Evolutionary conservation across 2,329 filamentous ascomycete species (phyloP).

Genomic region (Sordariomycetes sp.): DNA sequence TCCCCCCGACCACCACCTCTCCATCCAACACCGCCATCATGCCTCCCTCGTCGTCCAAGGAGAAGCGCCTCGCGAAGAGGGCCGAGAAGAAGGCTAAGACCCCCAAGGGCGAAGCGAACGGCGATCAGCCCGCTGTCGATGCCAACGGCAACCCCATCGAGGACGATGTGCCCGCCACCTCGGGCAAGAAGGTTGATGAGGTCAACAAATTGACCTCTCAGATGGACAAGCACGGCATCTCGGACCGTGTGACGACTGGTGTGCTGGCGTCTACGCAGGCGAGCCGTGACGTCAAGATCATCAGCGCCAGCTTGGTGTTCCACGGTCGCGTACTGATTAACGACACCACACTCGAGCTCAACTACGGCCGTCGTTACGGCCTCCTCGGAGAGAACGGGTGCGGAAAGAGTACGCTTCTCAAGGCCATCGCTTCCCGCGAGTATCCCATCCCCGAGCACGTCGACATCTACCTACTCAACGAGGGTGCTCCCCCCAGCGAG

Average conservation of each 20-base stretch:
- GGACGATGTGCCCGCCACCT: constrained; percentile 53
- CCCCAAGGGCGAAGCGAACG: constrained; percentile 57
- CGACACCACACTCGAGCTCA: constrained; percentile 86
- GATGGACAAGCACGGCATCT: constrained; percentile 92
- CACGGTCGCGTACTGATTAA: constrained; percentile 94
- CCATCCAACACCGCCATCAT: constrained; percentile 26
- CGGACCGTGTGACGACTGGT: constrained; percentile 95
- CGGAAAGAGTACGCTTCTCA: constrained; percentile 95
- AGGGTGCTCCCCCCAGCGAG: constrained; percentile 83
- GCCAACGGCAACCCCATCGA: constrained; percentile 42
- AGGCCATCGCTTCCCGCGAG: constrained; percentile 86
- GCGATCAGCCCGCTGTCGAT: constrained; percentile 56
- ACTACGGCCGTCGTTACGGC: constrained; percentile 85
- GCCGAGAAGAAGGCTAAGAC: constrained; percentile 64
- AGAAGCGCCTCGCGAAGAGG: constrained; percentile 60
- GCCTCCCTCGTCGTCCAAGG: constrained; percentile 54
- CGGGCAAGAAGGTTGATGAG: constrained; percentile 60
- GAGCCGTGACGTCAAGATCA: constrained; percentile 95
- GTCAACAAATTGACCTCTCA: constrained; percentile 82
- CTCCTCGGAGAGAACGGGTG: constrained; percentile 97
- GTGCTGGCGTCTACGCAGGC: constrained; percentile 74
- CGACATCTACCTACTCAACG: constrained; percentile 96
- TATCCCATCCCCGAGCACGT: constrained; percentile 92
- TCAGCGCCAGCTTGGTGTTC: constrained; percentile 85
- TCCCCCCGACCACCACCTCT: not conserved